These are phyloP conservation scores for Plasmodium gonderi DNA, from an alignment of 169 alveolate genomes.

Conservation along the genomic window DNA sequence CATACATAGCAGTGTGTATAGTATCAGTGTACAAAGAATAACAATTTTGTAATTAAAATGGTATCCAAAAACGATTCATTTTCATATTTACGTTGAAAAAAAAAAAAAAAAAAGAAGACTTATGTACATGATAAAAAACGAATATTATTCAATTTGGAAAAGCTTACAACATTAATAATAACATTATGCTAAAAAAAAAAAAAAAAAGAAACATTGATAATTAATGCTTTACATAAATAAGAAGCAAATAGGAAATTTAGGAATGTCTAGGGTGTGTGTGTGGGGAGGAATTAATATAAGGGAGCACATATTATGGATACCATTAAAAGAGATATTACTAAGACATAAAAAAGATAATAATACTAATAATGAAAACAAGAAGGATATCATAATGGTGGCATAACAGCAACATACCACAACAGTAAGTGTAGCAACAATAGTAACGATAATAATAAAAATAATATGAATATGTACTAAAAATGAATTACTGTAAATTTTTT, in stretches of 20 bases:
- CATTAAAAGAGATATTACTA: conserved; percentile 16
- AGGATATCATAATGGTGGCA: neutral
- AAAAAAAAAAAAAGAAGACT: neutral
- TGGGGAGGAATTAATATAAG: neutral
- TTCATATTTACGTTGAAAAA: conserved; percentile 18
- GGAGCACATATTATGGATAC: conserved; percentile 4
- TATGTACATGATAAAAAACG: neutral
- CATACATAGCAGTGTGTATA: neutral
- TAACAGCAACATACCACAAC: neutral
- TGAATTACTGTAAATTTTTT: neutral
- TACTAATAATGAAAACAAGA: neutral
- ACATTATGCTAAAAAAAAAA: neutral
- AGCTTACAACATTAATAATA: conserved; percentile 28
- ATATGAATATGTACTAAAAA: neutral
- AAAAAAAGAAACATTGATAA: conserved; percentile 10
- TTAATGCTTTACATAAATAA: neutral
- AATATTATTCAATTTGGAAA: conserved; percentile 7
- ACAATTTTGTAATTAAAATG: conserved; percentile 9
- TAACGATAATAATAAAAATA: neutral
- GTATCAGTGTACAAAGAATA: conserved; percentile 10
- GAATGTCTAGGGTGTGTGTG: neutral
- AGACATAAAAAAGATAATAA: neutral
- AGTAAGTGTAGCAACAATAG: no score
- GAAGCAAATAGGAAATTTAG: neutral
- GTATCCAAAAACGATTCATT: conserved; percentile 1